Percentiles rank a stretch among this genome's conserved stretches.
Evolutionary conservation across 768 basidiomycete species (phyloP).

Genomic region (Sutorius australiensis): DNA sequence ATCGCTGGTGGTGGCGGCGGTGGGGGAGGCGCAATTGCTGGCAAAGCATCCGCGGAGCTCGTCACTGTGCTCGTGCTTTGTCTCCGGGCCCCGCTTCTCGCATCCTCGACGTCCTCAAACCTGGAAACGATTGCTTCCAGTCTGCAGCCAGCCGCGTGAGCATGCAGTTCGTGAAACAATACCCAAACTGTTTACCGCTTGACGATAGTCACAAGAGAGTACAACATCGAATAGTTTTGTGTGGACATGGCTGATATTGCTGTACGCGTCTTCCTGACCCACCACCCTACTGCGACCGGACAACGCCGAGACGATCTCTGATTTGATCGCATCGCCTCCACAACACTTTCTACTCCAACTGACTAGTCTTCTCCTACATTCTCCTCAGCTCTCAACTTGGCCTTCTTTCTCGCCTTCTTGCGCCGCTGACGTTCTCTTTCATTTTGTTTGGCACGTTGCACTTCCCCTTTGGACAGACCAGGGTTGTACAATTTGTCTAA

Average conservation of each 20-base stretch:
- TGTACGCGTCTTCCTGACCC: background rate
- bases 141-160: slow-evolving; percentile 37
- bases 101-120: slow-evolving; percentile 86
- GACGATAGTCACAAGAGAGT: slow-evolving; percentile 78
- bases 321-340: background rate
- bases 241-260: slow-evolving; percentile 18
- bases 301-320: background rate
- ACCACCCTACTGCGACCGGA: slow-evolving; percentile 13
- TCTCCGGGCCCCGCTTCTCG: slow-evolving; percentile 23
- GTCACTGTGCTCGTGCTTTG: slow-evolving; percentile 32
- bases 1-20: slow-evolving; percentile 36
- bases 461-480: slow-evolving; percentile 66
- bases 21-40: slow-evolving; percentile 29
- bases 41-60: slow-evolving; percentile 21
- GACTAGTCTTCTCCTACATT: slow-evolving; percentile 11
- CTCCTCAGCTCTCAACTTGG: slow-evolving; percentile 29
- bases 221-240: slow-evolving; percentile 48
- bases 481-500: slow-evolving; percentile 71
- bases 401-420: slow-evolving; percentile 78
- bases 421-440: slow-evolving; percentile 70
- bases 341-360: too few species aligned
- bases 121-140: slow-evolving; percentile 92
- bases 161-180: slow-evolving; percentile 2
- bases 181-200: slow-evolving; percentile 55
- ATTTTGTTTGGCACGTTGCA: slow-evolving; percentile 66